phyloP scores from a whole-genome alignment of 331 rosid species.

The Phaseolus coccineus region DNA sequence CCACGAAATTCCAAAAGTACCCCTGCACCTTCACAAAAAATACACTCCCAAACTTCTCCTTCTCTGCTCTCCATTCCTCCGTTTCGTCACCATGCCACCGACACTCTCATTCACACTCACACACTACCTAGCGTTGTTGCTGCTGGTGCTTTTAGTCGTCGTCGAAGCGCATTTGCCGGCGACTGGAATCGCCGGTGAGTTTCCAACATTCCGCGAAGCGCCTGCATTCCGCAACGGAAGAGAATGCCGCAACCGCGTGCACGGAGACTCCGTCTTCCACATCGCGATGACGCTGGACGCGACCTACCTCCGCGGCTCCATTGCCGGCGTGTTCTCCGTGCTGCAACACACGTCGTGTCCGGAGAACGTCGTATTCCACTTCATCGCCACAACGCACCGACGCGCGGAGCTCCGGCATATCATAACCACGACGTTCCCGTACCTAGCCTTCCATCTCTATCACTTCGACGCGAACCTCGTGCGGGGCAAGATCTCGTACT shows the following conservation, averaged over 20 bases:
- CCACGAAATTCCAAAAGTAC: conserved; percentile 20
- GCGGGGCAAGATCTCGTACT: conserved; percentile 76
- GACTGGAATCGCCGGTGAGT: neutral
- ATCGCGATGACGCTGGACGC: conserved; percentile 90
- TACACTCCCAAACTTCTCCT: neutral
- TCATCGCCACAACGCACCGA: conserved; percentile 67
- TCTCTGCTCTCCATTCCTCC: neutral
- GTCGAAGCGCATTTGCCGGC: conserved; percentile 6
- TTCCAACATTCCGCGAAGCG: conserved; percentile 76
- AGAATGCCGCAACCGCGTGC: conserved; percentile 56
- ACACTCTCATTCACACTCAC: conserved; percentile 38
- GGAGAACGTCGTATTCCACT: conserved; percentile 84
- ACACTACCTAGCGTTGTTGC: conserved; percentile 10
- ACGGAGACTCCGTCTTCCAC: conserved; percentile 68
- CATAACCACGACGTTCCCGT: conserved; percentile 78
- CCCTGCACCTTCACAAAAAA: conserved; percentile 34
- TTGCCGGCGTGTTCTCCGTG: conserved; percentile 87
- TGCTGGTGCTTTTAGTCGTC: conserved; percentile 27
- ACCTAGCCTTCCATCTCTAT: conserved; percentile 69
- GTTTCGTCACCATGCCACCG: conserved; percentile 54
- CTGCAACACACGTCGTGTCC: conserved; percentile 91
- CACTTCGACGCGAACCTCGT: conserved; percentile 85
- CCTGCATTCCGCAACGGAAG: conserved; percentile 89
- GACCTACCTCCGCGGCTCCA: conserved; percentile 90
- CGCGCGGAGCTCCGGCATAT: conserved; percentile 64